Evolutionary conservation across 768 basidiomycete genomes (phyloP).

Genomic region (Erythrobasidium yunnanense): DNA sequence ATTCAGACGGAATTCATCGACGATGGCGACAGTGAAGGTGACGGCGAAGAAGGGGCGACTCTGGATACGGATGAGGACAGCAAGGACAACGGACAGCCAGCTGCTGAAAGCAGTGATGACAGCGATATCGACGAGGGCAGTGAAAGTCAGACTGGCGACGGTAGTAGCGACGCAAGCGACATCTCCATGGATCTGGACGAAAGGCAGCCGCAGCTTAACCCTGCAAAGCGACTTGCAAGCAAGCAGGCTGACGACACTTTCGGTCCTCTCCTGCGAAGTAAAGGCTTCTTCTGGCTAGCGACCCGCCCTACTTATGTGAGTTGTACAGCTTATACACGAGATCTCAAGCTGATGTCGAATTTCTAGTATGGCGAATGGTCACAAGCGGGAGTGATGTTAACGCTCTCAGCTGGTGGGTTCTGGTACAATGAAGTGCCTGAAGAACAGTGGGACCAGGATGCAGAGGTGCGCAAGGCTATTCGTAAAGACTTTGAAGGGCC

Average conservation of each 20-base stretch:
- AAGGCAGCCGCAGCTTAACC: conserved; percentile 38
- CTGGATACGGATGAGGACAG: too few relatives aligned
- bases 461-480: conserved; percentile 36
- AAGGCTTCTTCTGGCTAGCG: conserved; percentile 43
- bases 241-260: conserved; percentile 38
- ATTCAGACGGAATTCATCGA: conserved; percentile 39
- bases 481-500: conserved; percentile 39
- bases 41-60: conserved; percentile 30
- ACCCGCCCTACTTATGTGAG: conserved; percentile 35
- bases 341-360: not conserved
- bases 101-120: too few relatives aligned
- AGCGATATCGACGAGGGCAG: too few relatives aligned
- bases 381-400: conserved; percentile 41
- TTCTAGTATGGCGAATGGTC: conserved; percentile 39
- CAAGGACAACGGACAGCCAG: too few relatives aligned
- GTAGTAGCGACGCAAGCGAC: too few relatives aligned
- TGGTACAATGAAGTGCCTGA: conserved; percentile 40
- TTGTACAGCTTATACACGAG: not conserved
- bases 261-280: conserved; percentile 39
- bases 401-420: conserved; percentile 37
- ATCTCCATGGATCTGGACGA: conserved; percentile 26
- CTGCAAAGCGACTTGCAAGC: conserved; percentile 35
- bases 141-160: too few relatives aligned
- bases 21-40: conserved; percentile 28
- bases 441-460: conserved; percentile 37